These are phyloP conservation scores for Diaporthe vexans DNA, from an alignment of 2,329 filamentous ascomycete genomes.

Conservation along the genomic window DNA sequence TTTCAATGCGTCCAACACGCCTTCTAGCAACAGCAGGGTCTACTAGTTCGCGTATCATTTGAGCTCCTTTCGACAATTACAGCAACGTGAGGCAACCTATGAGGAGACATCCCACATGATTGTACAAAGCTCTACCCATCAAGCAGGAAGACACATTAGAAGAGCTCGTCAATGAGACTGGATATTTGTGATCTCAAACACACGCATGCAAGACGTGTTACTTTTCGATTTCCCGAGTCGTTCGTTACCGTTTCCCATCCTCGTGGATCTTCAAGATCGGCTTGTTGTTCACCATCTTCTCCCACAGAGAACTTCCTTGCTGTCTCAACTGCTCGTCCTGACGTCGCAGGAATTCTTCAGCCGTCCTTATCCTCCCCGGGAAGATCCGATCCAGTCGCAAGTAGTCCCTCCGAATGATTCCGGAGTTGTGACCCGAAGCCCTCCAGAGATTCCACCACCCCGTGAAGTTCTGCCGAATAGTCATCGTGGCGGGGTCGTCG, in stretches of 20 bases:
- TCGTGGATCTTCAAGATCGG: no score
- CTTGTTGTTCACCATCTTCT: neutral
- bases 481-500: constrained; percentile 38
- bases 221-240: no score
- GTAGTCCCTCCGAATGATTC: constrained; percentile 36
- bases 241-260: no score
- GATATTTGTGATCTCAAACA: no score
- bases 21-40: neutral
- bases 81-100: no score
- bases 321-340: constrained; percentile 14
- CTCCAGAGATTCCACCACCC: constrained; percentile 40
- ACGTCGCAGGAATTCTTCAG: constrained; percentile 30
- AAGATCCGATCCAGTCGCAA: constrained; percentile 35
- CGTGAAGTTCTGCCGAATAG: constrained; percentile 48
- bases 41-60: neutral
- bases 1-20: neutral
- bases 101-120: no score
- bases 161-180: no score
- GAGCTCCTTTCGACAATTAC: no score
- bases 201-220: no score
- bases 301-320: neutral
- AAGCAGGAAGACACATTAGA: no score
- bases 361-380: constrained; percentile 14
- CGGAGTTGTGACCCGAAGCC: constrained; percentile 26
- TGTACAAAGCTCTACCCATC: no score